Conservation (phyloP, 257 asterid genomes). For the Scutellaria minor region DNA sequence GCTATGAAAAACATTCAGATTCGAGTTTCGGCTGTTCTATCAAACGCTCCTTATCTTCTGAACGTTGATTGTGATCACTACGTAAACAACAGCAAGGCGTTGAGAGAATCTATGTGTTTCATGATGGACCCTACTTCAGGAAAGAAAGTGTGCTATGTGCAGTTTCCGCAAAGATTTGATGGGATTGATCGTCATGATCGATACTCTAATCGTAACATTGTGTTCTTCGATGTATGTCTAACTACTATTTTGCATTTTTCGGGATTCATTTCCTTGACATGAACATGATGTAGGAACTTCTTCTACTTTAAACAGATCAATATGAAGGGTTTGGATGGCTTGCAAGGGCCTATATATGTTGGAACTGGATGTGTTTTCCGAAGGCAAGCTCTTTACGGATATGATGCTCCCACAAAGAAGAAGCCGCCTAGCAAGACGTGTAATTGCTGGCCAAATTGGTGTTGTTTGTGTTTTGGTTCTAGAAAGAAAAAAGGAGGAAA, state of each 20-base stretch:
- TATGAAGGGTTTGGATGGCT: conserved; percentile 94
- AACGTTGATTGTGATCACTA: conserved; percentile 93
- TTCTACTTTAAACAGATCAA: conserved; percentile 60
- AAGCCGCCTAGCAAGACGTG: conserved; percentile 81
- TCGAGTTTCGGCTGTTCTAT: conserved; percentile 84
- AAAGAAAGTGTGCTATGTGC: conserved; percentile 83
- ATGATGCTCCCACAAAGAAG: conserved; percentile 72
- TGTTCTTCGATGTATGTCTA: conserved; percentile 85
- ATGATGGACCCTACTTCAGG: conserved; percentile 94
- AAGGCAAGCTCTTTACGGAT: conserved; percentile 84
- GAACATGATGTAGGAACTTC: conserved; percentile 25
- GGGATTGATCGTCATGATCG: conserved; percentile 85
- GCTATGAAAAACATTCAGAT: conserved; percentile 45
- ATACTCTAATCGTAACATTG: conserved; percentile 84
- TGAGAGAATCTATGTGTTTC: conserved; percentile 94
- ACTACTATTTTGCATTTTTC: conserved; percentile 3
- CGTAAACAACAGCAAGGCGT: conserved; percentile 86
- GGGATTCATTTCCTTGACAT: not conserved
- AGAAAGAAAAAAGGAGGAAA: conserved; percentile 60
- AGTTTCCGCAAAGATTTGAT: conserved; percentile 88
- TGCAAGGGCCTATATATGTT: conserved; percentile 94
- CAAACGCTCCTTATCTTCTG: conserved; percentile 83
- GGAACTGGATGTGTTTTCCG: conserved; percentile 90
- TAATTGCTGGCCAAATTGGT: conserved; percentile 87
- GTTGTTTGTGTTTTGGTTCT: conserved; percentile 64